Conservation (phyloP, 495 filamentous ascomycete species). For the Emericellopsis terricola region DNA sequence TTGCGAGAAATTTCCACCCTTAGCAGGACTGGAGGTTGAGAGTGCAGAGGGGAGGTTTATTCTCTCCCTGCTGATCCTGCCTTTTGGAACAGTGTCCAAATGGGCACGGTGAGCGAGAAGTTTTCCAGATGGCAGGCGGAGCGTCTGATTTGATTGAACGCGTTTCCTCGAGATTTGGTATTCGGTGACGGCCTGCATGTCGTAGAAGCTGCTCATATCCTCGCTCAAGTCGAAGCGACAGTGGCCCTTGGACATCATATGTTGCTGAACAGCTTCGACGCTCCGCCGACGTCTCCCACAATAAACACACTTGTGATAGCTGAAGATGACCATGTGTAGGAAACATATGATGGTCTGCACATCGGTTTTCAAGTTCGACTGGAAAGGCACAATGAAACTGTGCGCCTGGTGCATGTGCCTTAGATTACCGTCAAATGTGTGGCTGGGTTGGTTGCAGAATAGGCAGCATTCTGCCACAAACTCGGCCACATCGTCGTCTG, state of each 20-base stretch:
- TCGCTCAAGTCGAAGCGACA: conserved; percentile 10
- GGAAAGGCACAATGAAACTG: conserved; percentile 13
- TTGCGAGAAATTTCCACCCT: no score
- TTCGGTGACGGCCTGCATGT: conserved; percentile 3
- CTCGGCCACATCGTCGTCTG: background rate
- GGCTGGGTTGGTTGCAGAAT: conserved; percentile 9
- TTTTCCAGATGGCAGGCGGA: conserved; percentile 14
- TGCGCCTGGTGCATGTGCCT: conserved; percentile 15
- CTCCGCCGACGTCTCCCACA: conserved; percentile 8
- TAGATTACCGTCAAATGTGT: conserved; percentile 10
- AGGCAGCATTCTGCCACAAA: conserved; percentile 10
- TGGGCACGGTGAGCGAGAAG: conserved; percentile 9
- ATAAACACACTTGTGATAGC: conserved; percentile 15
- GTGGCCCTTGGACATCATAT: conserved; percentile 13
- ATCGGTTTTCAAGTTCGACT: conserved; percentile 11
- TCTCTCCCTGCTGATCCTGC: no score
- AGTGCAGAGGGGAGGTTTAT: no score
- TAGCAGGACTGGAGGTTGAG: no score
- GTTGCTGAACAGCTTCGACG: conserved; percentile 8
- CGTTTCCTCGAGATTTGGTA: conserved; percentile 1
- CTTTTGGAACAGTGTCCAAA: no score
- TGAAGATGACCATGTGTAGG: conserved; percentile 11
- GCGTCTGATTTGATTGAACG: no score
- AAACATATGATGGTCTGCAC: conserved; percentile 12
- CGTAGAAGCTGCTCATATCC: conserved; percentile 10